Percentiles rank a stretch among this genome's conserved stretches.
These are phyloP conservation scores for Naganishia vaughanmartiniae DNA, from an alignment of 768 basidiomycete species.

Conservation along the genomic window DNA sequence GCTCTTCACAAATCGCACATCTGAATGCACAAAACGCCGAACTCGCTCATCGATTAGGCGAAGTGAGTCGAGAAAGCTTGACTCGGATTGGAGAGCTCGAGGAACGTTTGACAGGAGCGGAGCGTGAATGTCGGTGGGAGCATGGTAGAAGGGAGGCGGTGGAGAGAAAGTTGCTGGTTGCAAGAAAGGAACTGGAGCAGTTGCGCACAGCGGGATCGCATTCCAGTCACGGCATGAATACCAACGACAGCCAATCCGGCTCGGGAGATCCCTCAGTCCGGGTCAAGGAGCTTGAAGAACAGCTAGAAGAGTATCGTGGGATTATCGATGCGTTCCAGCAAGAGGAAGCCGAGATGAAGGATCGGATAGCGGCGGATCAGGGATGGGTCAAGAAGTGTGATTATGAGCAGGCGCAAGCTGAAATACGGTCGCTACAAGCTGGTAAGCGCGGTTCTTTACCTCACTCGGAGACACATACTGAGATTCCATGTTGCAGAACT, in stretches of 20 bases:
- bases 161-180: slow-evolving; percentile 42
- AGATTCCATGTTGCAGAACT: neutral
- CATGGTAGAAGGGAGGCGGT: slow-evolving; percentile 41
- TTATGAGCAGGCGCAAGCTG: slow-evolving; percentile 9
- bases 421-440: slow-evolving; percentile 16
- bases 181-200: slow-evolving; percentile 38
- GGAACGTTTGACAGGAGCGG: slow-evolving; percentile 36
- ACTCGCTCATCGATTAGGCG: slow-evolving; percentile 35
- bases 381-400: slow-evolving; percentile 24
- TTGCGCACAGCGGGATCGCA: slow-evolving; percentile 25
- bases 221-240: neutral
- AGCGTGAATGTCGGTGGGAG: slow-evolving; percentile 48
- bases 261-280: neutral
- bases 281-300: slow-evolving; percentile 16
- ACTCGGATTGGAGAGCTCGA: slow-evolving; percentile 35
- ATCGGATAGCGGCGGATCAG: slow-evolving; percentile 9
- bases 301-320: slow-evolving; percentile 17
- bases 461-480: neutral
- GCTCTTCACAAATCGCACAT: slow-evolving; percentile 36
- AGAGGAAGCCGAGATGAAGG: slow-evolving; percentile 26
- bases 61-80: slow-evolving; percentile 34
- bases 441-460: neutral
- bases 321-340: slow-evolving; percentile 28
- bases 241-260: too few species aligned
- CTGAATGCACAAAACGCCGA: slow-evolving; percentile 38